A percentile compares a stretch with the other conserved stretches of the same genome.
Conservation (phyloP, 2,329 filamentous ascomycete genomes). For the Metarhizium guizhouense region DNA sequence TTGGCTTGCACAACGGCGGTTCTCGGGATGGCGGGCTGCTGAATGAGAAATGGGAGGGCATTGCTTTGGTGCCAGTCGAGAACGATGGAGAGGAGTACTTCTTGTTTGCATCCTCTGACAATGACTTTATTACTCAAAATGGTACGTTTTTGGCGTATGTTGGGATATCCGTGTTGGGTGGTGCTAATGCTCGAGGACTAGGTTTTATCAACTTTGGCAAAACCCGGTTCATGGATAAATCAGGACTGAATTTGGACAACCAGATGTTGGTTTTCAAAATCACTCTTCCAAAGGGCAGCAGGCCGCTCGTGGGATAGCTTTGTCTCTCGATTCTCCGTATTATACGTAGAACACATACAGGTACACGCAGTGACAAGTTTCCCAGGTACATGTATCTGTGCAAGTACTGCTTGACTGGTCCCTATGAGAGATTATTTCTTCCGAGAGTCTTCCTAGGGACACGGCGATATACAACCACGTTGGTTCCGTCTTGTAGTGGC, state of each 20-base stretch:
- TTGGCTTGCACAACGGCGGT: slow-evolving; percentile 61
- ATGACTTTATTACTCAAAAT: slow-evolving; percentile 68
- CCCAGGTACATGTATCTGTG: background rate
- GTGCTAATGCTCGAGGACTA: background rate
- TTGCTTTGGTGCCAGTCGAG: slow-evolving; percentile 53
- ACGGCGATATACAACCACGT: slow-evolving; percentile 13
- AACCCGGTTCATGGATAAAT: slow-evolving; percentile 45
- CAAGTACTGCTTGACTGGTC: too few relatives aligned
- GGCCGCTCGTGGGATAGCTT: slow-evolving; percentile 10
- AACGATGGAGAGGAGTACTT: slow-evolving; percentile 51
- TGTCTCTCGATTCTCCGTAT: too few relatives aligned
- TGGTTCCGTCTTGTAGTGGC: slow-evolving; percentile 13
- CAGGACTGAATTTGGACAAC: slow-evolving; percentile 49
- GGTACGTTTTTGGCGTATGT: slow-evolving; percentile 24
- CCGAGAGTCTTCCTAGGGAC: slow-evolving; percentile 5
- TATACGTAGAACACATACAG: background rate
- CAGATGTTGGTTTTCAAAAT: slow-evolving; percentile 57
- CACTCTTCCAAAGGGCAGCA: slow-evolving; percentile 22
- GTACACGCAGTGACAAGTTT: background rate
- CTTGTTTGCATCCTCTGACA: slow-evolving; percentile 59
- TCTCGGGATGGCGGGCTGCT: slow-evolving; percentile 46
- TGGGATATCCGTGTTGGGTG: background rate
- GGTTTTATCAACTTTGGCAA: slow-evolving; percentile 49
- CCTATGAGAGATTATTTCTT: too few relatives aligned
- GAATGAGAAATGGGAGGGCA: slow-evolving; percentile 72